Evolutionary conservation across 73 alveolate genomes (phyloP).

Genomic region (Stentor roeselii): DNA sequence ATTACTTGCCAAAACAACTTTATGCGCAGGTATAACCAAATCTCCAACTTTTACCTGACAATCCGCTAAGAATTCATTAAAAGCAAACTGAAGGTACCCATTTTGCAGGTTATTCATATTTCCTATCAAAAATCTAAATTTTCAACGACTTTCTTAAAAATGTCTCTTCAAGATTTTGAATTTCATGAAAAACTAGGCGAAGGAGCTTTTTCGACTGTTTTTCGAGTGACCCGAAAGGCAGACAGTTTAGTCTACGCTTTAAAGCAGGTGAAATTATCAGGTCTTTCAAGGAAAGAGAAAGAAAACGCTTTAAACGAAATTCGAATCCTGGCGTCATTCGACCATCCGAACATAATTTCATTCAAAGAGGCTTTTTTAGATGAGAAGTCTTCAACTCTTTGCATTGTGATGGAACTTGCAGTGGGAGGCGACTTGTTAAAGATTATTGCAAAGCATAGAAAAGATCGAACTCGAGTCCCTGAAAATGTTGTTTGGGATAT

Average conservation of each 20-base stretch:
- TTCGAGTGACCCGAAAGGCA: slow-evolving; percentile 41
- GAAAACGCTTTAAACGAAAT: slow-evolving; percentile 50
- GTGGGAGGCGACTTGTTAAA: background rate
- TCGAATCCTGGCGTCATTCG: background rate
- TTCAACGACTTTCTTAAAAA: too few species aligned
- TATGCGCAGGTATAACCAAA: background rate
- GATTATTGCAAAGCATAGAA: slow-evolving; percentile 28
- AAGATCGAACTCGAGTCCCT: slow-evolving; percentile 39
- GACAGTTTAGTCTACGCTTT: slow-evolving; percentile 58
- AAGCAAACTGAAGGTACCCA: too few species aligned
- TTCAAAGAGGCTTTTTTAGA: background rate
- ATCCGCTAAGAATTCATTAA: background rate
- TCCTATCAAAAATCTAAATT: too few species aligned
- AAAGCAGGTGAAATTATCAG: slow-evolving; percentile 56
- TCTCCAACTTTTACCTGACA: background rate
- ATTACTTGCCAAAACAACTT: background rate
- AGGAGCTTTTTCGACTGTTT: slow-evolving; percentile 56
- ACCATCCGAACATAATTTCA: background rate
- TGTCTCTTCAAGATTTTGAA: too few species aligned
- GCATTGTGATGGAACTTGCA: background rate
- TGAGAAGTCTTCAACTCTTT: background rate
- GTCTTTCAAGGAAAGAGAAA: slow-evolving; percentile 61
- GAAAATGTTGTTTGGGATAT: slow-evolving; percentile 69
- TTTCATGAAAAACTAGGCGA: too few species aligned
- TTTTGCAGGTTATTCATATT: too few species aligned